phyloP scores from a whole-genome alignment of 129 eudicot species.

The Flaveria trinervia region DNA sequence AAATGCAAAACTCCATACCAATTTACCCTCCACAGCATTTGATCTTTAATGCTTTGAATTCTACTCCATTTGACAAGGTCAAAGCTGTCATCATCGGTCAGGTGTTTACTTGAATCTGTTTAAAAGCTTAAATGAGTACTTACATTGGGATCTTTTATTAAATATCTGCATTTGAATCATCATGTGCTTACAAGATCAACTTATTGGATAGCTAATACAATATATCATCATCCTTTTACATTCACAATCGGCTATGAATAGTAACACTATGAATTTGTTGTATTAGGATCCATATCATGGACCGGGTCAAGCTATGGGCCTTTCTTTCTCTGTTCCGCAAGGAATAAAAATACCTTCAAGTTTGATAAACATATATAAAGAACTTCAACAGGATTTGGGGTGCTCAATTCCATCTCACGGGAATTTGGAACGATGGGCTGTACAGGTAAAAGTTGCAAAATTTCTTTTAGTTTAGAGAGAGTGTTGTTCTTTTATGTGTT shows the following conservation, averaged over 20 bases:
- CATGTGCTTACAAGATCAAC: not conserved
- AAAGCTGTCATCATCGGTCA: conserved; percentile 95
- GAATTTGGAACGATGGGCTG: conserved; percentile 90
- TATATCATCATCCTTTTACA: not conserved
- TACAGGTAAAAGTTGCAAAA: conserved; percentile 54
- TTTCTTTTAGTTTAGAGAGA: not conserved
- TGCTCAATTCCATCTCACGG: conserved; percentile 89
- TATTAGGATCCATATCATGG: conserved; percentile 96
- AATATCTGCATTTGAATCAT: not conserved
- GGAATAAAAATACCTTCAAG: conserved; percentile 87
- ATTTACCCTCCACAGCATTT: conserved; percentile 85
- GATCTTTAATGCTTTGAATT: conserved; percentile 89
- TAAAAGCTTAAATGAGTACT: not conserved
- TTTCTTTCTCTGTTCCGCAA: conserved; percentile 90
- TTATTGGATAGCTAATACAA: not conserved
- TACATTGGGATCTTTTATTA: not conserved
- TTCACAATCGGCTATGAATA: not conserved
- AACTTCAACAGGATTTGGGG: conserved; percentile 77
- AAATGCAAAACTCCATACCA: conserved; percentile 56
- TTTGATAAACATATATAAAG: conserved; percentile 84
- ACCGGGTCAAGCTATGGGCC: conserved; percentile 99
- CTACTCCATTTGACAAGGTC: conserved; percentile 79
- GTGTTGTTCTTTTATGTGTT: not conserved
- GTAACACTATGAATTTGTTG: not conserved
- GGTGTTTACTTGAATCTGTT: conserved; percentile 42